phyloP scores from a whole-genome alignment of 441 rosid species.

The Populus hybrid region DNA sequence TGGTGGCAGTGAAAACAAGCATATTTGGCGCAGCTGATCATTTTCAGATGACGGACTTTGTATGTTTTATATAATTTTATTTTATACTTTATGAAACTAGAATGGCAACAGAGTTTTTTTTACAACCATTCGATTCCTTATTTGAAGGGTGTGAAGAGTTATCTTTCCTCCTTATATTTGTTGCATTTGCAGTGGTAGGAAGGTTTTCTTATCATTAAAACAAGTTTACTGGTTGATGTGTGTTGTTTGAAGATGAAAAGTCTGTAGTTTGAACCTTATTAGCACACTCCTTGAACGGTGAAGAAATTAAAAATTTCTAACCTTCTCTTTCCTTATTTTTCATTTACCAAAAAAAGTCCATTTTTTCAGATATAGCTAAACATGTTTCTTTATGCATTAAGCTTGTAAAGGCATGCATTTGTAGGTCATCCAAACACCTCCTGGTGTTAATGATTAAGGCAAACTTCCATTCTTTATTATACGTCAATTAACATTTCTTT shows the following conservation, averaged over 20 bases:
- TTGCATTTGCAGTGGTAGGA: not conserved
- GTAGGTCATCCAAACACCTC: not conserved
- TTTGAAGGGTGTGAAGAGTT: not conserved
- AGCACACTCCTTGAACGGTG: not conserved
- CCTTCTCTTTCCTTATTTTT: not conserved
- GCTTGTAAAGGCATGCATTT: not conserved
- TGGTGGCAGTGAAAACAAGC: slow-evolving; percentile 52
- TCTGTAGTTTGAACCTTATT: not conserved
- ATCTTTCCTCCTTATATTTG: not conserved
- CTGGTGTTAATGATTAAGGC: not conserved
- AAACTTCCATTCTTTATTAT: not conserved
- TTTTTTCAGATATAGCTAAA: not conserved
- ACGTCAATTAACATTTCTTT: slow-evolving; percentile 1
- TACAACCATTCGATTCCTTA: not conserved
- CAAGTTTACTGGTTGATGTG: not conserved
- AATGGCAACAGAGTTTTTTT: not conserved
- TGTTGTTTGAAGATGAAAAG: slow-evolving; percentile 8
- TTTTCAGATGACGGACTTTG: slow-evolving; percentile 42
- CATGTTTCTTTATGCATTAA: not conserved
- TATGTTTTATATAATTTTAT: slow-evolving; percentile 33
- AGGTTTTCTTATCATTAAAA: no score
- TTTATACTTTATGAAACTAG: slow-evolving; percentile 9
- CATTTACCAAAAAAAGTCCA: not conserved
- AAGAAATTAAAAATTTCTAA: not conserved
- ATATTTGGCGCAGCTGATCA: slow-evolving; percentile 36